phyloP scores from a whole-genome alignment of 352 stramenopile species.

The Phytophthora melonis region DNA sequence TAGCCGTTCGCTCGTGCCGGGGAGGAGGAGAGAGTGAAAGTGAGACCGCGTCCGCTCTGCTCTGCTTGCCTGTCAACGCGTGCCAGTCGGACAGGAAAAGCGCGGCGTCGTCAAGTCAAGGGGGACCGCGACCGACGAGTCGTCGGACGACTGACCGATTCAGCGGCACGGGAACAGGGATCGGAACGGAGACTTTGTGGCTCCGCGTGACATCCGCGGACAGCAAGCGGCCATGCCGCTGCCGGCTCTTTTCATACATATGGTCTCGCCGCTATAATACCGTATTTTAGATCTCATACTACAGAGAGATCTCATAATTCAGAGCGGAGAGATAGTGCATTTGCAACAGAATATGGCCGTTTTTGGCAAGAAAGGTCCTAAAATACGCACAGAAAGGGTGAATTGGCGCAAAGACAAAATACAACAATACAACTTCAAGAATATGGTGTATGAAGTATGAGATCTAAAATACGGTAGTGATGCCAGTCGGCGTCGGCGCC shows the following conservation, averaged over 20 bases:
- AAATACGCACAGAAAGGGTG: too few species aligned
- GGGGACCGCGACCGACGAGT: slow-evolving; percentile 9
- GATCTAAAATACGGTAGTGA: too few species aligned
- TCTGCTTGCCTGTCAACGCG: slow-evolving; percentile 7
- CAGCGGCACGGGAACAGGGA: slow-evolving; percentile 27
- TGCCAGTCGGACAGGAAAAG: slow-evolving; percentile 34
- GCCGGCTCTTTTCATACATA: slow-evolving; percentile 35
- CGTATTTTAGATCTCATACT: too few species aligned
- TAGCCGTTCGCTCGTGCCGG: slow-evolving; percentile 17
- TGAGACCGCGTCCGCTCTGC: slow-evolving; percentile 8
- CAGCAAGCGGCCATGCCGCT: slow-evolving; percentile 24
- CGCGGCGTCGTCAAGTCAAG: not conserved
- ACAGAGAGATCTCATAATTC: too few species aligned
- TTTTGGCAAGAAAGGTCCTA: too few species aligned
- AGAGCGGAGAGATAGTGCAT: too few species aligned
- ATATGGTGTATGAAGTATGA: too few species aligned
- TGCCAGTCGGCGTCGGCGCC: slow-evolving; percentile 9
- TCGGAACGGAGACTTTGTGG: slow-evolving; percentile 29
- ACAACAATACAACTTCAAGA: too few species aligned
- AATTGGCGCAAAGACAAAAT: too few species aligned
- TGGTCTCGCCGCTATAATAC: slow-evolving; percentile 24
- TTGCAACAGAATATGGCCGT: too few species aligned
- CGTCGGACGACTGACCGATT: slow-evolving; percentile 17
- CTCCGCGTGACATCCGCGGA: slow-evolving; percentile 22
- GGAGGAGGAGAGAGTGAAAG: slow-evolving; percentile 37